Conservation (phyloP, 1,139 yeast genomes). For the Groenewaldozyma sp. region DNA sequence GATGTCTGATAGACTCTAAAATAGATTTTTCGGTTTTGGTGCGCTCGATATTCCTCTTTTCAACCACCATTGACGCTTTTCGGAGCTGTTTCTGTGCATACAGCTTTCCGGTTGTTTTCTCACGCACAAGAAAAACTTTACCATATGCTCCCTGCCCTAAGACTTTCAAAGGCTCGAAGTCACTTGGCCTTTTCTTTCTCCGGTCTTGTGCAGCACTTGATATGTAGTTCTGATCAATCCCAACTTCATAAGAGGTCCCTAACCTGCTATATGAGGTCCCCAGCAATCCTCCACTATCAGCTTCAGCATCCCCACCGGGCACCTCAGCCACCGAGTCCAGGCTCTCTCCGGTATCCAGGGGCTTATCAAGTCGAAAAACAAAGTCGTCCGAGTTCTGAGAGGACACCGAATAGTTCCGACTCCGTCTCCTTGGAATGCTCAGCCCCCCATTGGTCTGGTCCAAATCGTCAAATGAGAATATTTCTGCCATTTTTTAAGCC, state of each 20-base stretch:
- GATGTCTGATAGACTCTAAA: constrained; percentile 64
- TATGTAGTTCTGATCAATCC: constrained; percentile 32
- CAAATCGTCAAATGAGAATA: constrained; percentile 23
- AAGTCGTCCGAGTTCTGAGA: constrained; percentile 11
- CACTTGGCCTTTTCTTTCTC: constrained; percentile 35
- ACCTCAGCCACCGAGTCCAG: background rate
- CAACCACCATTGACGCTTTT: constrained; percentile 62
- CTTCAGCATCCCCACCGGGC: background rate
- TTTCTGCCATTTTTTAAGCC: constrained; percentile 23
- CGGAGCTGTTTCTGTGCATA: constrained; percentile 86
- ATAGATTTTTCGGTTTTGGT: constrained; percentile 68
- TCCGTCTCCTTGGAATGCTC: background rate
- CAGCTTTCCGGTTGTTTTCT: constrained; percentile 51
- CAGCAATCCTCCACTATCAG: background rate
- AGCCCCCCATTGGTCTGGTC: constrained; percentile 11
- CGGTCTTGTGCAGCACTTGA: constrained; percentile 21
- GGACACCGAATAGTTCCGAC: background rate
- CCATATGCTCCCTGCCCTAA: constrained; percentile 93
- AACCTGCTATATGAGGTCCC: constrained; percentile 20
- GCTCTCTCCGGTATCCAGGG: background rate
- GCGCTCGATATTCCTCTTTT: constrained; percentile 42
- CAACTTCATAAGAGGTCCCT: constrained; percentile 42
- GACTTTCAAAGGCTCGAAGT: constrained; percentile 70
- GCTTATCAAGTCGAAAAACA: constrained; percentile 3
- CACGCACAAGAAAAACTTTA: constrained; percentile 71